These are phyloP conservation scores for Pontederia crassipes DNA, from an alignment of 176 grass and related monocot genomes.

Conservation along the genomic window DNA sequence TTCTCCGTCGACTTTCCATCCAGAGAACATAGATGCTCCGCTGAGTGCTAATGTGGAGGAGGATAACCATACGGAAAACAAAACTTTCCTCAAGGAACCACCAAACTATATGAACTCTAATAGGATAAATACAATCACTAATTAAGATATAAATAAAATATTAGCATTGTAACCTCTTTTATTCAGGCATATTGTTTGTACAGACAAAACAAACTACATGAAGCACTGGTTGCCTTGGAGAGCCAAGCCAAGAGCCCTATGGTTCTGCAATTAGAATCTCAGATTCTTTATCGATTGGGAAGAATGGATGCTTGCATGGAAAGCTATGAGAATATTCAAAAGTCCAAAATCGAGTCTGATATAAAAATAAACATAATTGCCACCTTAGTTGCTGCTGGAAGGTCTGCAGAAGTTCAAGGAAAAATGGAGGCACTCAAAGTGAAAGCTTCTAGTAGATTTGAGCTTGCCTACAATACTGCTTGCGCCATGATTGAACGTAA, in stretches of 20 bases:
- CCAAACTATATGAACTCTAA: no score
- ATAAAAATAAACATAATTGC: constrained; percentile 80
- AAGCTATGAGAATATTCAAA: constrained; percentile 82
- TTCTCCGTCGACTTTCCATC: no score
- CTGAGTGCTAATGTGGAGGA: no score
- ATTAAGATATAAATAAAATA: no score
- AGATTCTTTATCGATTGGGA: constrained; percentile 78
- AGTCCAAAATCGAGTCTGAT: constrained; percentile 80
- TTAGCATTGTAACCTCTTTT: constrained; percentile 7
- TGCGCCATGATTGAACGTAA: constrained; percentile 86
- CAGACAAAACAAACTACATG: constrained; percentile 86
- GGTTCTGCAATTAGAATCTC: constrained; percentile 82
- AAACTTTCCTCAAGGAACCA: no score
- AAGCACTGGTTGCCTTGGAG: constrained; percentile 56
- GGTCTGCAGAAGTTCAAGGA: constrained; percentile 62
- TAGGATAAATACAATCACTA: no score
- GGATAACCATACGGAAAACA: no score
- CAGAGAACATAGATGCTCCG: no score
- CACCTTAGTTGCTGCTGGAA: constrained; percentile 71
- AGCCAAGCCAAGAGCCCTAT: constrained; percentile 46
- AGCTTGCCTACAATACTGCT: constrained; percentile 88
- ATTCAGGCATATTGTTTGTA: constrained; percentile 89
- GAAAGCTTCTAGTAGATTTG: constrained; percentile 64
- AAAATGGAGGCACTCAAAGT: constrained; percentile 63
- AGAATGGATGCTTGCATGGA: constrained; percentile 81